These are phyloP conservation scores for Aeminium ludgeri DNA, from an alignment of 495 filamentous ascomycete genomes.

Conservation along the genomic window DNA sequence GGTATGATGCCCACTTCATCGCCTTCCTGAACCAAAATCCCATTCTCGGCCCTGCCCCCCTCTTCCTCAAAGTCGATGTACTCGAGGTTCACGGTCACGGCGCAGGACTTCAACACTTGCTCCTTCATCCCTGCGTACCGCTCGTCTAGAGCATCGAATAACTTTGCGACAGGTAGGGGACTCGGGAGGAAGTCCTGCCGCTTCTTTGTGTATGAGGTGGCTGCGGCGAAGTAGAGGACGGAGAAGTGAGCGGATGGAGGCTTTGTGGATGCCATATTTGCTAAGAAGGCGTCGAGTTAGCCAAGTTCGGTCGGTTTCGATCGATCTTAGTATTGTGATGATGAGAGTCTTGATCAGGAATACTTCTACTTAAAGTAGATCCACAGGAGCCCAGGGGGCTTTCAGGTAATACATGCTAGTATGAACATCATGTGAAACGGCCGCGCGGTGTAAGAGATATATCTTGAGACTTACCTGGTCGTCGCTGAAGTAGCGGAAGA, in stretches of 20 bases:
- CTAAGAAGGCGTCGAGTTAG: not conserved
- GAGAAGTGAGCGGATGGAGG: slow-evolving; percentile 46
- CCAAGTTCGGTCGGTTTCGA: no score
- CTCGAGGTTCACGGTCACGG: slow-evolving; percentile 72
- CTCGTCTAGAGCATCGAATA: slow-evolving; percentile 57
- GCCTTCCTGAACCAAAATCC: slow-evolving; percentile 44
- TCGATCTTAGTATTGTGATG: no score
- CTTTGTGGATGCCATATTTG: slow-evolving; percentile 19
- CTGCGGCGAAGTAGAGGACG: slow-evolving; percentile 75
- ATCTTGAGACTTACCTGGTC: no score
- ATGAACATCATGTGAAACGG: slow-evolving; percentile 26
- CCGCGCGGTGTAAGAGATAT: no score
- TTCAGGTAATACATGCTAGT: slow-evolving; percentile 61
- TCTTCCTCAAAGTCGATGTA: slow-evolving; percentile 59
- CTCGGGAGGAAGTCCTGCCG: slow-evolving; percentile 55
- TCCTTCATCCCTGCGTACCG: slow-evolving; percentile 63
- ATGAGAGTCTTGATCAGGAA: no score
- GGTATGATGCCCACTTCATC: slow-evolving; percentile 93
- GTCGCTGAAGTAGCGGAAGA: no score
- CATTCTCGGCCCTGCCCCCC: slow-evolving; percentile 23
- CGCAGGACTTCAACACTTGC: slow-evolving; percentile 56
- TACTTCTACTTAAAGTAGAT: no score
- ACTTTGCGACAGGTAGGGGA: slow-evolving; percentile 46
- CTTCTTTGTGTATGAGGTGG: slow-evolving; percentile 54
- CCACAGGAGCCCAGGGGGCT: slow-evolving; percentile 26